phyloP scores from a whole-genome alignment of 495 filamentous ascomycete genomes.

The Aeminium ludgeri region DNA sequence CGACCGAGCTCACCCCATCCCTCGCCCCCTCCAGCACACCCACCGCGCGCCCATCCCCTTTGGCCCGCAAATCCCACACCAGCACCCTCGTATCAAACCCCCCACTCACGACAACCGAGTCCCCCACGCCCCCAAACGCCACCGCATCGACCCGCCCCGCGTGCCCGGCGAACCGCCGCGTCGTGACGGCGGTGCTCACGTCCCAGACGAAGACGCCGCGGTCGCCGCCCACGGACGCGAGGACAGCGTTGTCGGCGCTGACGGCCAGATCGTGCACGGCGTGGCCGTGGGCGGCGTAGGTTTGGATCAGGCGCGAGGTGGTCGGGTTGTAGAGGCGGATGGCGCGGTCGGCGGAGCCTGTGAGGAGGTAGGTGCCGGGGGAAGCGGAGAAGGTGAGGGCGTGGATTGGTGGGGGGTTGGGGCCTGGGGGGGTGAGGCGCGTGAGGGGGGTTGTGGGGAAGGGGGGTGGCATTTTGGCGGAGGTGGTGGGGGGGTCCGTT shows the following conservation, averaged over 20 bases:
- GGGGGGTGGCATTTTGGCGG: slow-evolving; percentile 1
- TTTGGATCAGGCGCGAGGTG: slow-evolving; percentile 49
- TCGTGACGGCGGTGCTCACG: slow-evolving; percentile 57
- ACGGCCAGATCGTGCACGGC: slow-evolving; percentile 69
- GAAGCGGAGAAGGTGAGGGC: slow-evolving; percentile 54
- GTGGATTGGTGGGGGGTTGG: slow-evolving; percentile 45
- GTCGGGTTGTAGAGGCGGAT: slow-evolving; percentile 64
- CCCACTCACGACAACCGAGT: slow-evolving; percentile 50
- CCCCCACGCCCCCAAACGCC: slow-evolving; percentile 55
- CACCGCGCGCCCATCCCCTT: slow-evolving; percentile 49
- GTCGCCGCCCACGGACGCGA: slow-evolving; percentile 74
- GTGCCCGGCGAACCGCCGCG: slow-evolving; percentile 47
- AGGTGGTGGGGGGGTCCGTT: neutral
- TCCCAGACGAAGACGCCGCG: slow-evolving; percentile 87
- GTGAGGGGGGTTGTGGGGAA: slow-evolving; percentile 24
- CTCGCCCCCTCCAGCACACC: slow-evolving; percentile 62
- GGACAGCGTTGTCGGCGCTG: slow-evolving; percentile 57
- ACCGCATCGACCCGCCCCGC: slow-evolving; percentile 61
- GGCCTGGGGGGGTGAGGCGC: slow-evolving; percentile 20
- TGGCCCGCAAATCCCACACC: slow-evolving; percentile 63
- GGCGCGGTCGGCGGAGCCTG: slow-evolving; percentile 69
- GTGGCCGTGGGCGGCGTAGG: slow-evolving; percentile 79
- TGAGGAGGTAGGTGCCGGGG: slow-evolving; percentile 59
- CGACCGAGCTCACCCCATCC: slow-evolving; percentile 55
- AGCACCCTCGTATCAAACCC: slow-evolving; percentile 52